phyloP scores from a whole-genome alignment of 768 basidiomycete genomes.

The Boletus patriciae region DNA sequence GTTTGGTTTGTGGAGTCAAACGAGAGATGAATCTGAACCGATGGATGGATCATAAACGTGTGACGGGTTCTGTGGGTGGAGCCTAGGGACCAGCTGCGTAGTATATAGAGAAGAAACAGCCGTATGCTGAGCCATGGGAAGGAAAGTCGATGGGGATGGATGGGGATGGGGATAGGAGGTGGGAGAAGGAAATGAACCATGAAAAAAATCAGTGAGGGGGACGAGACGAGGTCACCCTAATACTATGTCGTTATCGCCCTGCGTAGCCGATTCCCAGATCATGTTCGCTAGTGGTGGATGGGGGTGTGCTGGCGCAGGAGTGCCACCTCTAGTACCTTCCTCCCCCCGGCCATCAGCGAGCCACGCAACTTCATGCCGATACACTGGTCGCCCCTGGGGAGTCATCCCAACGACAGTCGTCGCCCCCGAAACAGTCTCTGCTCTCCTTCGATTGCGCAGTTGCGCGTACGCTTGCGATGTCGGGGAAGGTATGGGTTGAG shows the following conservation, averaged over 20 bases:
- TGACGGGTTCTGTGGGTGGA: slow-evolving; percentile 8
- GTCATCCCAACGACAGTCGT: slow-evolving; percentile 29
- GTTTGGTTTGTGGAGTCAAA: slow-evolving; percentile 2
- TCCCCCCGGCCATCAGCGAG: slow-evolving; percentile 23
- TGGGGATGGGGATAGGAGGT: neutral
- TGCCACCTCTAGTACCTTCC: slow-evolving; percentile 18
- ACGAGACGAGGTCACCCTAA: slow-evolving; percentile 23
- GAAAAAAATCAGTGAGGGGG: slow-evolving; percentile 3
- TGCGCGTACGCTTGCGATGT: slow-evolving; percentile 20
- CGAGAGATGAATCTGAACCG: neutral
- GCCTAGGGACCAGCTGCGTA: neutral
- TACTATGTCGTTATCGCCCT: slow-evolving; percentile 32
- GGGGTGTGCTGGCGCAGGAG: slow-evolving; percentile 21
- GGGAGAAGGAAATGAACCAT: neutral
- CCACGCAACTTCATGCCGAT: slow-evolving; percentile 32
- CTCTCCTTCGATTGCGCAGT: slow-evolving; percentile 31
- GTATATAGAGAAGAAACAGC: slow-evolving; percentile 2
- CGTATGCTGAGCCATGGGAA: slow-evolving; percentile 1
- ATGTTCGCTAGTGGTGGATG: slow-evolving; percentile 24
- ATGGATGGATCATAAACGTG: slow-evolving; percentile 3
- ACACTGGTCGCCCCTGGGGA: slow-evolving; percentile 28
- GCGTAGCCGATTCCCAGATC: slow-evolving; percentile 31
- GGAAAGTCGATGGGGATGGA: neutral
- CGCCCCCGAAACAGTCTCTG: slow-evolving; percentile 36
- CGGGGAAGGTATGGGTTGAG: slow-evolving; percentile 24